Conservation (phyloP, 2,329 filamentous ascomycete species). For the Verticillium nubilum region DNA sequence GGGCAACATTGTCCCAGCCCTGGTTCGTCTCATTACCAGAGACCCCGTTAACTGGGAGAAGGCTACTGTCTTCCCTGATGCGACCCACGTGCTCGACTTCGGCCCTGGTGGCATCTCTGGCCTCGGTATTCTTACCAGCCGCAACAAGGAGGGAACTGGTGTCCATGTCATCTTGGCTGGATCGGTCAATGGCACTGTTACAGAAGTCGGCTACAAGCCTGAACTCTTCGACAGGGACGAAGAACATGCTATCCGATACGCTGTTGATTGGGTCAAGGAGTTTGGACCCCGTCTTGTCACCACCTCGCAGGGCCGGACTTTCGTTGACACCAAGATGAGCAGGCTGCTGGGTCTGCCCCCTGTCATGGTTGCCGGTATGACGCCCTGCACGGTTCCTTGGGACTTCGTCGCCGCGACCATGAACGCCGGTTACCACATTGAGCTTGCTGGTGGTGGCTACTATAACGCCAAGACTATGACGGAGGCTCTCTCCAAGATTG, state of each 20-base stretch:
- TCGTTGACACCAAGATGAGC: conserved; percentile 96
- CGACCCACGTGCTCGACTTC: conserved; percentile 94
- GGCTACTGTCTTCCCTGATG: conserved; percentile 82
- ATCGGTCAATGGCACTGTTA: conserved; percentile 82
- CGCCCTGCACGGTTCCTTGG: conserved; percentile 81
- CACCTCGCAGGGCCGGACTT: conserved; percentile 83
- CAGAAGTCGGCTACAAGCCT: conserved; percentile 94
- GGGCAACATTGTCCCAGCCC: conserved; percentile 76
- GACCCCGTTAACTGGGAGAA: conserved; percentile 96
- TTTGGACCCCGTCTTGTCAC: conserved; percentile 89
- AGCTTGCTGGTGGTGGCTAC: conserved; percentile 85
- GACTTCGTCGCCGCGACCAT: conserved; percentile 90
- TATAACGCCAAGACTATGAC: conserved; percentile 81
- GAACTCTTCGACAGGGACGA: conserved; percentile 96
- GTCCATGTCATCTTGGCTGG: conserved; percentile 95
- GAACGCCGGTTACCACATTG: conserved; percentile 92
- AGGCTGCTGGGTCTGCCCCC: conserved; percentile 78
- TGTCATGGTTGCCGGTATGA: conserved; percentile 91
- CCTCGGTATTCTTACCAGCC: conserved; percentile 90
- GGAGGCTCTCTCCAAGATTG: conserved; percentile 76
- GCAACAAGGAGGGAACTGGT: conserved; percentile 97
- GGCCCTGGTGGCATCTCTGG: conserved; percentile 96
- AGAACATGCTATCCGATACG: conserved; percentile 90
- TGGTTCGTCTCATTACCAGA: conserved; percentile 89
- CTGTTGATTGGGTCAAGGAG: conserved; percentile 96